Evolutionary conservation across 2,329 filamentous ascomycete species (phyloP).

Genomic region (Alternaria arborescens): DNA sequence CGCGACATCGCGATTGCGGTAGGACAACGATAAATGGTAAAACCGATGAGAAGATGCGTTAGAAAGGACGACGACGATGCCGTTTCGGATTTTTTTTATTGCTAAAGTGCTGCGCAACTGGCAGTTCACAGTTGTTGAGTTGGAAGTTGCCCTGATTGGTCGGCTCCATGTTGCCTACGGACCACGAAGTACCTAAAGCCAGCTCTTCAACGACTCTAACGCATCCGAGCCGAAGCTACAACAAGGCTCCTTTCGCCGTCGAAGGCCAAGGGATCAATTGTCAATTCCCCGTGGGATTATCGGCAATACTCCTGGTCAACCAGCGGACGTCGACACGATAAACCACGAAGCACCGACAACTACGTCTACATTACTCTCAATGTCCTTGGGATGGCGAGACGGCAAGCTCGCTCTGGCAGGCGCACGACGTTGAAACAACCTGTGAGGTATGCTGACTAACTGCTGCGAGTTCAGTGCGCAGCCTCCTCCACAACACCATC

Average conservation of each 20-base stretch:
- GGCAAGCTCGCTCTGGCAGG: background rate
- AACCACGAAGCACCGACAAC: background rate
- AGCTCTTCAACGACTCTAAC: background rate
- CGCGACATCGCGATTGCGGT: conserved; percentile 26
- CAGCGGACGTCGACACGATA: background rate
- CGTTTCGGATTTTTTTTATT: too few species aligned
- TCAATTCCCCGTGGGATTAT: background rate
- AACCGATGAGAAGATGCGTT: too few species aligned
- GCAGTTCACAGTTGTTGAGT: background rate
- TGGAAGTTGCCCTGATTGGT: background rate
- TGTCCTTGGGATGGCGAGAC: background rate
- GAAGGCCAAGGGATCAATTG: background rate
- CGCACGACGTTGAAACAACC: background rate
- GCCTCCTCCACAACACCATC: background rate
- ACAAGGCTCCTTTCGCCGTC: background rate
- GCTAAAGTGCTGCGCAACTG: background rate
- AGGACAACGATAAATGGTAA: too few species aligned
- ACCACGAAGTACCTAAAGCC: background rate
- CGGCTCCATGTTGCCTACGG: background rate
- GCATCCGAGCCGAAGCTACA: too few species aligned
- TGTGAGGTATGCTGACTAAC: background rate
- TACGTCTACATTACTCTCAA: background rate
- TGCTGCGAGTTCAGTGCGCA: background rate
- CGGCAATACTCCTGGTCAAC: background rate
- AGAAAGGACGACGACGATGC: too few species aligned